Evolutionary conservation across 1,284 basidiomycete species (phyloP).

Genomic region (Xerocomus cyaneibrunnescens): DNA sequence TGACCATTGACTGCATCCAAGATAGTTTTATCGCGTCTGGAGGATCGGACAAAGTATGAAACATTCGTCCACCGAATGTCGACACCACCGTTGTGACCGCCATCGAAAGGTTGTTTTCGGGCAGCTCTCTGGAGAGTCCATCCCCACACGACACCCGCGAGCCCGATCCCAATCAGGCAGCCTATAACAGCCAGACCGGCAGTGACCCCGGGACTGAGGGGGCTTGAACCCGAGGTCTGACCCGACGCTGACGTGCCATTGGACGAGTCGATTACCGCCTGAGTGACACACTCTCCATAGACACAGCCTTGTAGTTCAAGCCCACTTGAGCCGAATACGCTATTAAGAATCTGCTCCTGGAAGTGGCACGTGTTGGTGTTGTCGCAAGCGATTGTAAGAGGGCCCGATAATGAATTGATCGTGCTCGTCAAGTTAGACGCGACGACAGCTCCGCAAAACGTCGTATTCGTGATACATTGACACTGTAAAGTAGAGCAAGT

Average conservation of each 20-base stretch:
- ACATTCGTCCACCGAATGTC: slow-evolving; percentile 70
- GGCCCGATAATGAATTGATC: slow-evolving; percentile 59
- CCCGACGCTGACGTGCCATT: slow-evolving; percentile 34
- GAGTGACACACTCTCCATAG: slow-evolving; percentile 85
- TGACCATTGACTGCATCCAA: slow-evolving; percentile 68
- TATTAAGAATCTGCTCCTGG: slow-evolving; percentile 64
- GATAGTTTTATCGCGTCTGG: slow-evolving; percentile 62
- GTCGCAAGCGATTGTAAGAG: slow-evolving; percentile 67
- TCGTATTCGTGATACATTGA: slow-evolving; percentile 63
- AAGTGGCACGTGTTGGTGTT: slow-evolving; percentile 66
- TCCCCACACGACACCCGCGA: slow-evolving; percentile 62
- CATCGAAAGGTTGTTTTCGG: slow-evolving; percentile 42
- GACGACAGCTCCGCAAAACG: slow-evolving; percentile 68
- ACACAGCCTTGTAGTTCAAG: slow-evolving; percentile 68
- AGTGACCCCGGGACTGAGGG: slow-evolving; percentile 77
- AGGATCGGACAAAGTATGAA: slow-evolving; percentile 57
- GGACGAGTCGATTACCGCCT: slow-evolving; percentile 66
- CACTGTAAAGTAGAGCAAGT: slow-evolving; percentile 72
- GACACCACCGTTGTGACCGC: slow-evolving; percentile 48
- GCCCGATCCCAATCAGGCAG: slow-evolving; percentile 54
- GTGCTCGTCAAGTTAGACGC: slow-evolving; percentile 52
- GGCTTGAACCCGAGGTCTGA: slow-evolving; percentile 32
- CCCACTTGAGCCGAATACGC: slow-evolving; percentile 71
- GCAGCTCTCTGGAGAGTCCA: slow-evolving; percentile 62
- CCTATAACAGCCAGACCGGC: slow-evolving; percentile 85